These are phyloP conservation scores for Wickerhamiella dianesei DNA, from an alignment of 805 yeast species.

Conservation along the genomic window DNA sequence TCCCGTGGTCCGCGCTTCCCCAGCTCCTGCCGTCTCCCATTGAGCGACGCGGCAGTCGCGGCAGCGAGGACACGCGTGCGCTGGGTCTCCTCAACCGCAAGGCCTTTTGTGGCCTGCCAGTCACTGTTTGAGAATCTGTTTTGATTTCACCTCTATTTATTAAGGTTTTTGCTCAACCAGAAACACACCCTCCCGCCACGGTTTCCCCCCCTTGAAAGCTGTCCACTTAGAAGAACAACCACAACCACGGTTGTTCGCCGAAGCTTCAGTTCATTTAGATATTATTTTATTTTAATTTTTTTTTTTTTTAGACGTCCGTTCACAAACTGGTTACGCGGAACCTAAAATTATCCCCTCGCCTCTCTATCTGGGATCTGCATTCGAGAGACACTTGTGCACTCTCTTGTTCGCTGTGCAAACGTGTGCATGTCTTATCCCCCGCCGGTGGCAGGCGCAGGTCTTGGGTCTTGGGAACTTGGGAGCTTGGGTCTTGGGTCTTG, in stretches of 20 bases:
- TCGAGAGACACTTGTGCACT: no score
- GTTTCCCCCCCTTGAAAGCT: neutral
- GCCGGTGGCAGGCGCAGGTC: no score
- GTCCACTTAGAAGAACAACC: neutral
- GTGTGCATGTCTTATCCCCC: no score
- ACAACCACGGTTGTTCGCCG: neutral
- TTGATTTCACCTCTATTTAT: neutral
- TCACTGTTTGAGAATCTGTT: neutral
- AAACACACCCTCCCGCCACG: neutral
- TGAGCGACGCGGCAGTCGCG: neutral
- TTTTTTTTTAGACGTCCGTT: no score
- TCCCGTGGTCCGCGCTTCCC: neutral
- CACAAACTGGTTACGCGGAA: no score
- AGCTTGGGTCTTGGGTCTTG: no score
- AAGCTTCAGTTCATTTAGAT: neutral
- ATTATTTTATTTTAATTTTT: no score
- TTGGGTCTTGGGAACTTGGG: no score
- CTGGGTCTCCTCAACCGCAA: neutral
- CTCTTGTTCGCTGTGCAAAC: no score
- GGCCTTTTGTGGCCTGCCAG: neutral
- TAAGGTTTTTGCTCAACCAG: neutral
- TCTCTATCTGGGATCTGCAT: no score
- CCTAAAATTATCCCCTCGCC: no score
- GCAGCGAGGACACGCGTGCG: neutral
- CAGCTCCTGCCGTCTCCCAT: neutral